Evolutionary conservation across 2,329 filamentous ascomycete genomes (phyloP).

Genomic region (Microsporum audouinii): DNA sequence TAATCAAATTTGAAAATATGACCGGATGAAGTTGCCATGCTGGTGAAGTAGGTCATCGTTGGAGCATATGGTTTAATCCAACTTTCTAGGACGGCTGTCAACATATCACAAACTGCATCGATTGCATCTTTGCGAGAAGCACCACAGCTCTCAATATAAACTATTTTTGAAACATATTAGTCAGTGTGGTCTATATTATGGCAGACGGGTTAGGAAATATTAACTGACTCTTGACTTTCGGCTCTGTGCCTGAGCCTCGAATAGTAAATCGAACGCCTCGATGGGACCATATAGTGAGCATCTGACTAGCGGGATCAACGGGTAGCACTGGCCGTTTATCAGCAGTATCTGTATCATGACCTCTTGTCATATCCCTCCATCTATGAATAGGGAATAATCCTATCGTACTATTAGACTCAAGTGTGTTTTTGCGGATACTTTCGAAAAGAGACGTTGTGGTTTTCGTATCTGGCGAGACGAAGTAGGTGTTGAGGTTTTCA

Average conservation of each 20-base stretch:
- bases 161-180: constrained; percentile 16
- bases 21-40: constrained; percentile 30
- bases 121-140: constrained; percentile 26
- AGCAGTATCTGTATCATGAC: constrained; percentile 45
- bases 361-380: constrained; percentile 52
- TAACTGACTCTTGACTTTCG: constrained; percentile 51
- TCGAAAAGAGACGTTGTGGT: constrained; percentile 45
- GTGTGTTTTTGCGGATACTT: constrained; percentile 38
- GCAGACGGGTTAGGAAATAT: background rate
- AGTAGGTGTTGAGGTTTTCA: constrained; percentile 53
- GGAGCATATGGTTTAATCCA: constrained; percentile 31
- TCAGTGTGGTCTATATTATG: background rate
- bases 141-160: constrained; percentile 35
- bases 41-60: constrained; percentile 26
- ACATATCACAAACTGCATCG: constrained; percentile 28
- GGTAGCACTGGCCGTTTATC: constrained; percentile 46
- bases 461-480: constrained; percentile 45
- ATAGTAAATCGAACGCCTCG: constrained; percentile 47
- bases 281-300: constrained; percentile 51
- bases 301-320: constrained; percentile 47
- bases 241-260: constrained; percentile 52
- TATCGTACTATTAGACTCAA: constrained; percentile 35
- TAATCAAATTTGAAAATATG: constrained; percentile 17
- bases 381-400: constrained; percentile 43
- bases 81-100: constrained; percentile 27